Percentiles rank a stretch among this genome's conserved stretches.
Conservation (phyloP, 306 rosid species). For the Oxytropis ochrocephala region DNA sequence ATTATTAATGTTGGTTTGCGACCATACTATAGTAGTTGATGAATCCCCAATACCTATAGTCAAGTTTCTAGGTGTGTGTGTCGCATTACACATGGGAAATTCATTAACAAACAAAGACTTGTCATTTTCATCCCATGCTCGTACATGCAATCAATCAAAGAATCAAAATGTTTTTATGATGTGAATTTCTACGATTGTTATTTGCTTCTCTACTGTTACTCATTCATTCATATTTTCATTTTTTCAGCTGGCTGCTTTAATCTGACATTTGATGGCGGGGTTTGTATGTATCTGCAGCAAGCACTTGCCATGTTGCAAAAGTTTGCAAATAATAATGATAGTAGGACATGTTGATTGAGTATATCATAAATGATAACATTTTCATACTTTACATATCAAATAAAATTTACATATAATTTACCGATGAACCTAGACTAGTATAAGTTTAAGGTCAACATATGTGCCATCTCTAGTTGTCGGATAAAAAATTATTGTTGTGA, state of each 20-base stretch:
- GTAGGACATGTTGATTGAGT: not conserved
- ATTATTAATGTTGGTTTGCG: not conserved
- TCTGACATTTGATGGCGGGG: not conserved
- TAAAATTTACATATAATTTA: too few species aligned
- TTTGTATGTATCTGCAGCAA: not conserved
- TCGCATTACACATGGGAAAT: not conserved
- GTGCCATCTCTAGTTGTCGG: too few species aligned
- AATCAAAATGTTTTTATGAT: not conserved
- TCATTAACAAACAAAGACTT: not conserved
- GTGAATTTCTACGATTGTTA: conserved; percentile 11
- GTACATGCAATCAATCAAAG: not conserved
- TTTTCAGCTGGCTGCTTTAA: not conserved
- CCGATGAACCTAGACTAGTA: too few species aligned
- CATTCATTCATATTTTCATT: not conserved
- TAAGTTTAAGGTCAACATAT: too few species aligned
- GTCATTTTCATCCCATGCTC: conserved; percentile 10
- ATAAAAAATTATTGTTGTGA: too few species aligned
- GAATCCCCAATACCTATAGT: not conserved
- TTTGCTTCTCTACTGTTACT: not conserved
- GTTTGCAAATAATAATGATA: not conserved
- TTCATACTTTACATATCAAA: not conserved
- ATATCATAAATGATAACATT: not conserved
- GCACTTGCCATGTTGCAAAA: conserved; percentile 6
- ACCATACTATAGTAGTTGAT: not conserved
- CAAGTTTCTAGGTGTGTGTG: conserved; percentile 27